Conservation (phyloP, 805 yeast genomes). For the Torulaspora gathmanii region DNA sequence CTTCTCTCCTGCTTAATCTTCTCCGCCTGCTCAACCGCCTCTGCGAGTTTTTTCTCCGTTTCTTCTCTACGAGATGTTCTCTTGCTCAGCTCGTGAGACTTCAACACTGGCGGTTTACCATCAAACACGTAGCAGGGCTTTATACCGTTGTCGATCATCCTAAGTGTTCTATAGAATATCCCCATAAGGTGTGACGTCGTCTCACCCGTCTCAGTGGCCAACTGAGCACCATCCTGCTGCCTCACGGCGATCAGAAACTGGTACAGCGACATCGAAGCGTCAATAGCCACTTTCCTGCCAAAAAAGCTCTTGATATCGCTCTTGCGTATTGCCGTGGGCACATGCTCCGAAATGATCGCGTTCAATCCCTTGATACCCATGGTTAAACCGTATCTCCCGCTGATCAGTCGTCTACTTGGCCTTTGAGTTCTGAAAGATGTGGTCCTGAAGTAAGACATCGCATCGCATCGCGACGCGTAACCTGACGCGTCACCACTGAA, state of each 20-base stretch:
- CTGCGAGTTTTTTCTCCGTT: conserved; percentile 71
- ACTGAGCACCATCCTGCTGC: conserved; percentile 93
- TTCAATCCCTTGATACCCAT: conserved; percentile 75
- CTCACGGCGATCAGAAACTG: conserved; percentile 95
- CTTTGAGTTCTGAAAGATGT: too few relatives aligned
- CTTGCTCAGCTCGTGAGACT: conserved; percentile 88
- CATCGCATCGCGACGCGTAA: too few relatives aligned
- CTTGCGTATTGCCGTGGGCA: conserved; percentile 73
- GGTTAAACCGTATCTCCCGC: background rate
- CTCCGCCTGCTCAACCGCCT: conserved; percentile 69
- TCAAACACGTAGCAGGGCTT: conserved; percentile 97
- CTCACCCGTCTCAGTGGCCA: conserved; percentile 84
- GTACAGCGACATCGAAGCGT: conserved; percentile 93
- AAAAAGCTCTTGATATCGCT: conserved; percentile 79
- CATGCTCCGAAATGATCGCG: conserved; percentile 82
- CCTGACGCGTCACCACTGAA: too few relatives aligned
- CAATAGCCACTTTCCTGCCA: conserved; percentile 95
- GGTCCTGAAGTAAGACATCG: too few relatives aligned
- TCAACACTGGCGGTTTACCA: conserved; percentile 93
- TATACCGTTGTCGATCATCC: conserved; percentile 87
- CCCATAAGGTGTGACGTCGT: conserved; percentile 95
- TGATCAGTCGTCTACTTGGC: background rate
- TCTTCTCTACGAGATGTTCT: conserved; percentile 76
- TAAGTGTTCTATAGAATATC: conserved; percentile 86
- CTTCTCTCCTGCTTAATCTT: conserved; percentile 72